These are phyloP conservation scores for Theobroma grandiflorum DNA, from an alignment of 441 rosid genomes.

Conservation along the genomic window DNA sequence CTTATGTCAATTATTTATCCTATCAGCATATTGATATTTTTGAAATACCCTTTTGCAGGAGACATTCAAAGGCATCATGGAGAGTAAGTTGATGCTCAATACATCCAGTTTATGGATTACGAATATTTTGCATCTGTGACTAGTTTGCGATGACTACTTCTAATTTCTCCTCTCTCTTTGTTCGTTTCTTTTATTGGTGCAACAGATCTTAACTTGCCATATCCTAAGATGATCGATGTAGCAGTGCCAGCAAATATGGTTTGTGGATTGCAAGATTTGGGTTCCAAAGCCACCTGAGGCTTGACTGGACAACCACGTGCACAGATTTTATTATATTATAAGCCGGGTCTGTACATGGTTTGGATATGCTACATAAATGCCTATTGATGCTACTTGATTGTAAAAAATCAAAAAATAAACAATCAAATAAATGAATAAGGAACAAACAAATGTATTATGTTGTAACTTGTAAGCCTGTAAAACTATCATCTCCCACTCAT, in stretches of 20 bases:
- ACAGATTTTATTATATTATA: neutral
- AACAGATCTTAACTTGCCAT: slow-evolving; percentile 79
- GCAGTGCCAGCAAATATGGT: slow-evolving; percentile 89
- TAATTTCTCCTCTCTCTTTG: neutral
- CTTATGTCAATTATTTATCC: neutral
- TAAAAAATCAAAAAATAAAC: neutral
- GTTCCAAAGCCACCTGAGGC: slow-evolving; percentile 42
- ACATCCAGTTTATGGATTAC: neutral
- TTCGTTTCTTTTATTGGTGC: neutral
- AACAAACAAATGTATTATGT: neutral
- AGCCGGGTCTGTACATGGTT: neutral
- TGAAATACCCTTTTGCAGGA: slow-evolving; percentile 53
- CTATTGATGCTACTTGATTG: neutral
- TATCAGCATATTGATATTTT: neutral
- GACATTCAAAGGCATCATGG: slow-evolving; percentile 78
- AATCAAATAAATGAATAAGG: neutral
- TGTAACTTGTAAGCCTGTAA: neutral
- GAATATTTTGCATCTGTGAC: neutral
- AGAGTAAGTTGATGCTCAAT: slow-evolving; percentile 56
- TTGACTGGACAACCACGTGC: neutral
- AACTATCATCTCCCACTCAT: neutral
- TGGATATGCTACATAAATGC: neutral
- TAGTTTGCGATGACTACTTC: neutral
- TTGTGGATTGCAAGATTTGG: slow-evolving; percentile 84
- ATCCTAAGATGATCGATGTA: slow-evolving; percentile 92